Base-by-base conservation (phyloP, 1,284 basidiomycete genomes). In the Boletus smithii region DNA sequence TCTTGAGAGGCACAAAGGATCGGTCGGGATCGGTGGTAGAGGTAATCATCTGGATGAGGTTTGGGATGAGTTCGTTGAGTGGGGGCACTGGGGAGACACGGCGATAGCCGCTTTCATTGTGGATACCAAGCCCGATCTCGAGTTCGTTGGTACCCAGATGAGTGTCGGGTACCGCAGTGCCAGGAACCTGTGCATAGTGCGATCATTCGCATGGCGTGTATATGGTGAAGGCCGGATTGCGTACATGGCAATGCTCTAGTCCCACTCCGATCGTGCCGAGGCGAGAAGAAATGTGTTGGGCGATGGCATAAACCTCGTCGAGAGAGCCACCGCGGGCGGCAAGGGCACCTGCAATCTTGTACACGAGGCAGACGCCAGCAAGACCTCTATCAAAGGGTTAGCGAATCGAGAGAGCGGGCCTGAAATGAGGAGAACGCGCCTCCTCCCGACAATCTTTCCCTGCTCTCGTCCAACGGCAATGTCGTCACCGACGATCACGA, bases 401-500 rank as follows among this genome's bases (percentile, higher is more conserved):
- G 38, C 14, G 24, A 34, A 22, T 11, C 8, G 4, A 22, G 3
- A 22, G 17, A 35, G 24, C 34, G 14, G 36, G 45, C 0, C 2
- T 0, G 7, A 13, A 14, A 18, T 17, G 26, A 53, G 65, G 29
- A 55, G 81, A 32, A 54, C 69, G 29, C 55, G 81, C 83, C 89
- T 76, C 60, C 91, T 75, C 16, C 91, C 91, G 17, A 91, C 88
- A 38, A 94, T 81, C 54, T 74, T 81, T 20, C 90, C 89, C 58
- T 92, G 89, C 2, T 78, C 77, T 54, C 76, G 78, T 3, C 88
- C 87, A 13, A 97, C 93, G 2, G 91, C 84, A 13, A 95, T 91
- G 66, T 97, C 94, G 65, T 97, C 94, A 8, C 87, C 91, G 10
- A 97, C 92, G 49, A 94, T 78, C 33, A 95, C 73, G 52, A 97